Evolutionary conservation across 2,329 filamentous ascomycete genomes (phyloP).

Genomic region (Nemania serpens): DNA sequence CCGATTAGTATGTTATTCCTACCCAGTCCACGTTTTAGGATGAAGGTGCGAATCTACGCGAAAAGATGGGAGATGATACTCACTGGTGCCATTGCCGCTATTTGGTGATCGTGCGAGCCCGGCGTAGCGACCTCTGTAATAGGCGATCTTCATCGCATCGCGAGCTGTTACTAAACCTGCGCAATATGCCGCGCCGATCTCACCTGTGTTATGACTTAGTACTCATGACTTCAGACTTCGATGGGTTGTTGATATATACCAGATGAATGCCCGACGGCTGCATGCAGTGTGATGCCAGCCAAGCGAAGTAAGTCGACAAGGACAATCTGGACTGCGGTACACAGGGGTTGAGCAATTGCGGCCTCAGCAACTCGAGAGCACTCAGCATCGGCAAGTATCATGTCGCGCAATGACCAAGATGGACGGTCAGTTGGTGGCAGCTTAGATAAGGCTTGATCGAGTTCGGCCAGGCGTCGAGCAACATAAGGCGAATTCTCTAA

Average conservation of each 20-base stretch:
- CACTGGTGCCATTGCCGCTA: background rate
- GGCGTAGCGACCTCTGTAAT: slow-evolving; percentile 41
- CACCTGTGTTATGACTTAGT: background rate
- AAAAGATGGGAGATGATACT: too few species aligned
- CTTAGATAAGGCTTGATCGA: background rate
- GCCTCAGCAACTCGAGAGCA: slow-evolving; percentile 17
- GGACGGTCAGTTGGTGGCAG: background rate
- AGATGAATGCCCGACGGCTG: slow-evolving; percentile 38
- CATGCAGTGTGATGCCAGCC: slow-evolving; percentile 30
- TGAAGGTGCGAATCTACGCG: too few species aligned
- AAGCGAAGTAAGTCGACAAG: slow-evolving; percentile 42
- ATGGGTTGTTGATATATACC: slow-evolving; percentile 22
- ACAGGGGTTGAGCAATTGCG: slow-evolving; percentile 37
- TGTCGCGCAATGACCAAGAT: slow-evolving; percentile 16
- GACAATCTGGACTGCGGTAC: slow-evolving; percentile 47
- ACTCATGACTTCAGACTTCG: too few species aligned
- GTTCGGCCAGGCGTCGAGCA: background rate
- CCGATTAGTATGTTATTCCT: too few species aligned
- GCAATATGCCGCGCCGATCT: slow-evolving; percentile 36
- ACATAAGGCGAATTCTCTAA: background rate
- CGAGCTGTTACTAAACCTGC: slow-evolving; percentile 28
- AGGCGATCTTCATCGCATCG: slow-evolving; percentile 39
- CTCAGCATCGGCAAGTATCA: background rate
- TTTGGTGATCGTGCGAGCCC: background rate
- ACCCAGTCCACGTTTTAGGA: too few species aligned